Conservation (phyloP, 208 protist genomes). For the Acanthamoeba culbertsoni region DNA sequence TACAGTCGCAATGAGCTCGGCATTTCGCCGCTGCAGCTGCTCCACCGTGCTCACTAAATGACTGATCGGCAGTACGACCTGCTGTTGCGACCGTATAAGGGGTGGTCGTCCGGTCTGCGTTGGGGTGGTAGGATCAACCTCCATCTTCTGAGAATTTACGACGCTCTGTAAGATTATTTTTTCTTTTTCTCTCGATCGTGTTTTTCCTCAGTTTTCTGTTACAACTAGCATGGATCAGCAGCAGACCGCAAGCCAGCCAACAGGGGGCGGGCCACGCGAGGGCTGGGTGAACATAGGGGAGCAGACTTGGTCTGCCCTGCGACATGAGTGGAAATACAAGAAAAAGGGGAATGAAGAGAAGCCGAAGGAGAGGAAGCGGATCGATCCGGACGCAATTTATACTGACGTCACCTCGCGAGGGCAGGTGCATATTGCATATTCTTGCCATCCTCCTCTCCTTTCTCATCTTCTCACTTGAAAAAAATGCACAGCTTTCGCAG, state of each 20-base stretch:
- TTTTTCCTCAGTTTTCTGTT: background rate
- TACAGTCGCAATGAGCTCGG: background rate
- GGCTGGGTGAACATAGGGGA: constrained; percentile 56
- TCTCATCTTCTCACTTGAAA: background rate
- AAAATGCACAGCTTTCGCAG: constrained; percentile 10
- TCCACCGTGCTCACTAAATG: background rate
- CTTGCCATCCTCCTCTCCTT: background rate
- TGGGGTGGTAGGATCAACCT: too few species aligned
- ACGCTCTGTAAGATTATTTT: background rate
- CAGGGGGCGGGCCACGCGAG: background rate
- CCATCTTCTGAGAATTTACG: too few species aligned
- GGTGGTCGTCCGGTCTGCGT: too few species aligned
- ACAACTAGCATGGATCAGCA: background rate
- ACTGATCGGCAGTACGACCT: background rate
- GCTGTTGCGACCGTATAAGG: background rate
- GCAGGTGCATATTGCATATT: too few species aligned
- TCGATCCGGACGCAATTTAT: constrained; percentile 35
- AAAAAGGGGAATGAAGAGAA: background rate
- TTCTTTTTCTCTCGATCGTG: too few species aligned
- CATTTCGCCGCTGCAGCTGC: background rate
- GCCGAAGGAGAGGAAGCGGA: background rate
- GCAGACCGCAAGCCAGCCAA: background rate
- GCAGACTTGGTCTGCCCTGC: constrained; percentile 51
- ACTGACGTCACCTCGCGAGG: constrained; percentile 45
- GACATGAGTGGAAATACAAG: constrained; percentile 53